phyloP scores from a whole-genome alignment of 2,329 filamentous ascomycete species.

The Colletotrichum kahawae region DNA sequence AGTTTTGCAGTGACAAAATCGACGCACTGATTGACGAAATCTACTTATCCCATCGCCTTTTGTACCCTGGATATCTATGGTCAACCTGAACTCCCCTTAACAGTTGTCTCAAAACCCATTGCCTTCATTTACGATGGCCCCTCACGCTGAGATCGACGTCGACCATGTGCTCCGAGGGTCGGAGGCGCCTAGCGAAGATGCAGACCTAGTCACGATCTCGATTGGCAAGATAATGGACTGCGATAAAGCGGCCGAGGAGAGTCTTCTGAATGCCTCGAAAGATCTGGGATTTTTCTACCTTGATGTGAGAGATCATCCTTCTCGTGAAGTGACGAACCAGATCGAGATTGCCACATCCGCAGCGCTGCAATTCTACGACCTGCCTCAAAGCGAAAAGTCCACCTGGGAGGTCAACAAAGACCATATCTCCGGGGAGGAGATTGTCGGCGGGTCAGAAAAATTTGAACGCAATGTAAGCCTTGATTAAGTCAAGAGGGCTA shows the following conservation, averaged over 20 bases:
- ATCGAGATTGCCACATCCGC: not conserved
- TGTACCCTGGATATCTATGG: no score
- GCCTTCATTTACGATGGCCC: not conserved
- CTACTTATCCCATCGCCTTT: no score
- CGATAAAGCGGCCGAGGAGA: not conserved
- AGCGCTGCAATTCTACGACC: not conserved
- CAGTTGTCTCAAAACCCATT: not conserved
- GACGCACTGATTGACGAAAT: no score
- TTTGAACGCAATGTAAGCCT: not conserved
- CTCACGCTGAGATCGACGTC: not conserved
- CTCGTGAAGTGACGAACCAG: not conserved
- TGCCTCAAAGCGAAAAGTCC: not conserved
- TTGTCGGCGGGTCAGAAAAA: not conserved
- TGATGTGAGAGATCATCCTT: not conserved
- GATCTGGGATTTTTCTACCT: not conserved
- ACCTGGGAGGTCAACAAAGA: not conserved
- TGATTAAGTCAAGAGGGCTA: not conserved
- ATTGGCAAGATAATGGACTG: not conserved
- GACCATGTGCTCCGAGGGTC: not conserved
- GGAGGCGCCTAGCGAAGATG: not conserved
- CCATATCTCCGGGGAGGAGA: not conserved
- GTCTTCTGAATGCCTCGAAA: not conserved
- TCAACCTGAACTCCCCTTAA: not conserved
- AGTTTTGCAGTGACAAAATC: not conserved
- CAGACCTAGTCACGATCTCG: not conserved